Evolutionary conservation across 805 yeast species (phyloP), one percentile per base, ranked within the genome.

Genomic region (Hanseniaspora occidentalis): DNA sequence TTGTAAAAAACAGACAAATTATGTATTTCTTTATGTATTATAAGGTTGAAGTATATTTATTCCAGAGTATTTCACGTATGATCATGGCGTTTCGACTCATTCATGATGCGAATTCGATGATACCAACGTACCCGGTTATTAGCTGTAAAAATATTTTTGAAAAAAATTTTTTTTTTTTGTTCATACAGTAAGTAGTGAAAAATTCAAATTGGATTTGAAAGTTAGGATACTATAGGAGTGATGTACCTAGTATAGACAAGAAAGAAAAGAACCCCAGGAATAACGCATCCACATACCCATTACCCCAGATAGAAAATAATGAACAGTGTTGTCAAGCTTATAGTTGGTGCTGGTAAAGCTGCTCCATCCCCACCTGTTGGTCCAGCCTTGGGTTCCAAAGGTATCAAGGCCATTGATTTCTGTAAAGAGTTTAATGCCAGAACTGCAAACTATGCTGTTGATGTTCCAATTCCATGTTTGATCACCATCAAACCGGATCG

Each of bases 281-380:
- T 20, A 27, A 25, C 29, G 13, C 13, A 25, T 13, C 10, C 13
- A 25, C 29, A 25, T n/a, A n/a, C n/a, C n/a, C n/a, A n/a, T n/a
- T n/a, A n/a, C n/a, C 13, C 26, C 27, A 22, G 8, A 14, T 22
- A 22, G 14, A 3, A n/a, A 38, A 25, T 31, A 16, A 31, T n/a
- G 29, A 25, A 36, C 26, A 33, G 35, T 38, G 21, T 88, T 50
- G 85, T 89, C 40, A 92, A 89, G 61, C 73, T 89, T 45, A 78
- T 89, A 38, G 97, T 89, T 3, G 95, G 89, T 7, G 97, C 98
- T 4, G 97, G 97, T 3, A 84, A 86, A 59, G 98, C 98, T 0
- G 92, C 96, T 2, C 97, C 98, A 33, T 80, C 96, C 2, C 98
- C 98, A 22, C 98, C 98, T 6, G 97, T 92, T 22, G 98, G 98